Evolutionary conservation across 306 rosid species (phyloP), one percentile per base, ranked within the genome.

Genomic region (Vigna reflexopilosa): DNA sequence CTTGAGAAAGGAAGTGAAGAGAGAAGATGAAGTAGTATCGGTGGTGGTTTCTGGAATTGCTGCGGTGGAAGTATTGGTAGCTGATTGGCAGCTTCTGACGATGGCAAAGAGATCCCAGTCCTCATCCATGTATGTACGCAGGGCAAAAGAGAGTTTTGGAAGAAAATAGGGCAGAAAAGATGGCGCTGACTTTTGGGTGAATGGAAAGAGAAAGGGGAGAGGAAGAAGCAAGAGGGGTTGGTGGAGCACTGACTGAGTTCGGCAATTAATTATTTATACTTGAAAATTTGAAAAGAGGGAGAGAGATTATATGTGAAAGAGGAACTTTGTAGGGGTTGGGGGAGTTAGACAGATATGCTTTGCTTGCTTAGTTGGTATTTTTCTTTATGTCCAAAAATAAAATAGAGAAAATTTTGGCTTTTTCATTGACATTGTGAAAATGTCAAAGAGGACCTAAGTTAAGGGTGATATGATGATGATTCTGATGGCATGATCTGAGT

Each of bases 81-180:
- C 12, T 34, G 91, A 68, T 70, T 82, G 89, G 79, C 90, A 90
- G 56, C 97, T 80, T 54, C 94, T 61, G 40, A 93, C 97, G 17
- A 93, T 83, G 13, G 97, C 96, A 55, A 77, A 61, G 30, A 93
- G 91, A 89, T 90, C 97, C 97, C 97, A 93, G 26, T 90, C 92
- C 13, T 89, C 88, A 1, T 77, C 87, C 90, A 20, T 20, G 22
- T 20, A 20, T 20, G 22, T 20, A 20, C 1, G 22, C 22, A 20
- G 22, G 22, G 22, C 22, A 20, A 20, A 20, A 20, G 22, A 20
- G 22, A 20, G 22, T 20, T 20, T 20, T 20, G 28, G 63, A 66
- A 86, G 81, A 74, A 30, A 52, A 65, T 32, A 56, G 55, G 59
- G 45, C 45, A 72, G 20, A 83, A 78, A 81, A 77, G 89, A 86